Evolutionary conservation across 306 rosid species (phyloP).

Genomic region (Fagus sylvatica): DNA sequence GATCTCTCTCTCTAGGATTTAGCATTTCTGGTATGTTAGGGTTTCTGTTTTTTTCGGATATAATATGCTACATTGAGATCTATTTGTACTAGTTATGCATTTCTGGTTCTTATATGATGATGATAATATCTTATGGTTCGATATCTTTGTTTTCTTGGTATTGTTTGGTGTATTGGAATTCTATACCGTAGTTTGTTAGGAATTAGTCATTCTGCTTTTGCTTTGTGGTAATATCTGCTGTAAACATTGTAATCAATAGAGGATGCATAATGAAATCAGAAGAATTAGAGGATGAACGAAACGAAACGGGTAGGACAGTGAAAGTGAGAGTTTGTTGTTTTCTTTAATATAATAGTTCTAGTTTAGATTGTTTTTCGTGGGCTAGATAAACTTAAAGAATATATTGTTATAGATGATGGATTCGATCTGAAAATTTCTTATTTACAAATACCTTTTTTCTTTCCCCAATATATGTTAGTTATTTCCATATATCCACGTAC

Average conservation of each 20-base stretch:
- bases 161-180: background rate
- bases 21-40: slow-evolving; percentile 31
- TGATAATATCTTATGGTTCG: background rate
- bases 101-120: slow-evolving; percentile 31
- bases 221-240: background rate
- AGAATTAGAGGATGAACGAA: background rate
- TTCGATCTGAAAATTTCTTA: too few relatives aligned
- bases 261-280: background rate
- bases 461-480: too few relatives aligned
- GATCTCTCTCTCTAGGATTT: slow-evolving; percentile 27
- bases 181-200: background rate
- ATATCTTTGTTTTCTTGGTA: background rate
- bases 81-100: slow-evolving; percentile 29
- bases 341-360: background rate
- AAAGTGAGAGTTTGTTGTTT: background rate
- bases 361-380: background rate
- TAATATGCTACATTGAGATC: slow-evolving; percentile 26
- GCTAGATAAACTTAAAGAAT: background rate
- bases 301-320: background rate
- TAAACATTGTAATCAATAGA: background rate
- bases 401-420: too few relatives aligned
- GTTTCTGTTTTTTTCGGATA: slow-evolving; percentile 17
- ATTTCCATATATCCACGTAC: too few relatives aligned
- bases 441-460: too few relatives aligned
- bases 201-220: background rate